Evolutionary conservation across 768 basidiomycete species (phyloP).

Genomic region (Collybia sp.): DNA sequence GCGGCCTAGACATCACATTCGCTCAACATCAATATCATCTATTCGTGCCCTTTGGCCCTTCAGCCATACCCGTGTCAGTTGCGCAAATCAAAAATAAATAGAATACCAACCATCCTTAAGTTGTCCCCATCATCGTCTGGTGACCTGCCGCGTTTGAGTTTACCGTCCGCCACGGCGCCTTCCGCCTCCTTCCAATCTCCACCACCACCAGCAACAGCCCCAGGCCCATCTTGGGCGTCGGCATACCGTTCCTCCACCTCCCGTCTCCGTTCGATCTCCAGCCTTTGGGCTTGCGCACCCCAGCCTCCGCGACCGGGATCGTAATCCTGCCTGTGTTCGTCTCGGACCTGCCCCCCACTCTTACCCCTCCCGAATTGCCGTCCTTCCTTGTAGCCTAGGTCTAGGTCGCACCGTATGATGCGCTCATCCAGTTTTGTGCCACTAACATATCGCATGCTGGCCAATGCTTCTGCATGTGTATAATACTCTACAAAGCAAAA

Average conservation of each 20-base stretch:
- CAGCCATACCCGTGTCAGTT: conserved; percentile 5
- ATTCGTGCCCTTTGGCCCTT: conserved; percentile 58
- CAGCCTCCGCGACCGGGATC: conserved; percentile 94
- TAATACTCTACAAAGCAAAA: conserved; percentile 98
- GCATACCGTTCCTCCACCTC: conserved; percentile 86
- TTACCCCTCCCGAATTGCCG: conserved; percentile 97
- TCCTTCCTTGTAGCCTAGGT: conserved; percentile 94
- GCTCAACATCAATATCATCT: conserved; percentile 62
- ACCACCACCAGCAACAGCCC: conserved; percentile 78
- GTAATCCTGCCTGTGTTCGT: conserved; percentile 96
- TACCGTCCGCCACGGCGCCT: conserved; percentile 27
- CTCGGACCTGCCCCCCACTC: conserved; percentile 94
- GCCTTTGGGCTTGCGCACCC: conserved; percentile 80
- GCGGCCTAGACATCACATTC: conserved; percentile 47
- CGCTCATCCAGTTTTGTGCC: conserved; percentile 99
- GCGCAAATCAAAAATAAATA: conserved; percentile 1
- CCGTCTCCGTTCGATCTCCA: conserved; percentile 70
- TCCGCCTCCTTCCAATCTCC: conserved; percentile 80
- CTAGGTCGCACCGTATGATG: conserved; percentile 96
- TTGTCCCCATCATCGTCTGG: conserved; percentile 73
- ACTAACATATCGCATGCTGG: conserved; percentile 89
- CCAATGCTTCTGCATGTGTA: conserved; percentile 88
- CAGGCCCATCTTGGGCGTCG: conserved; percentile 75
- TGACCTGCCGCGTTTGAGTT: conserved; percentile 68
- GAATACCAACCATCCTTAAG: conserved; percentile 45